These are phyloP conservation scores for Scedosporium aurantiacum DNA, from an alignment of 2,329 filamentous ascomycete species.

Conservation along the genomic window DNA sequence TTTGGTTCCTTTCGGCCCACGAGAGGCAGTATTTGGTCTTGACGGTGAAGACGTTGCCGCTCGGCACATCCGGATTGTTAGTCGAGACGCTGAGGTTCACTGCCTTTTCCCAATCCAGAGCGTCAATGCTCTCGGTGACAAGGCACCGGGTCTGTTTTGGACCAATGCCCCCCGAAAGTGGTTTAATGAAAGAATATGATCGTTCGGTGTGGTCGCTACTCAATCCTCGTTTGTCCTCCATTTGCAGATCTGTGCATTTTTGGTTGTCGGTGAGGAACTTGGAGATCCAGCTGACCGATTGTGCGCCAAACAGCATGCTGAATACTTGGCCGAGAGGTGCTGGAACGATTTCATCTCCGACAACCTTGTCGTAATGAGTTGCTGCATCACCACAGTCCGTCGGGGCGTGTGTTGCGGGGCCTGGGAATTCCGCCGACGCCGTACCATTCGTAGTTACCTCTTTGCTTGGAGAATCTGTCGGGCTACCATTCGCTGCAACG, in stretches of 20 bases:
- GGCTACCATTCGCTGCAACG: slow-evolving; percentile 10
- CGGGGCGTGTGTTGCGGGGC: slow-evolving; percentile 66
- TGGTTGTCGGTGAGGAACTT: slow-evolving; percentile 81
- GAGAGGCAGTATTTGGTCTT: slow-evolving; percentile 93
- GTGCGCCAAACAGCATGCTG: slow-evolving; percentile 72
- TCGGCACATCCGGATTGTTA: slow-evolving; percentile 89
- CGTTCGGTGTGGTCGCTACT: slow-evolving; percentile 64
- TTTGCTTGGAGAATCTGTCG: slow-evolving; percentile 7
- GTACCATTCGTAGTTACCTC: slow-evolving; percentile 30
- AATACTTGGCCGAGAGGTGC: slow-evolving; percentile 91
- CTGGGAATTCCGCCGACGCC: slow-evolving; percentile 60
- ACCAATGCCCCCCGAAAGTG: slow-evolving; percentile 70
- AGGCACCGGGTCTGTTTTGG: slow-evolving; percentile 93
- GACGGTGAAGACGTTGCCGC: slow-evolving; percentile 77
- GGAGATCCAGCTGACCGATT: slow-evolving; percentile 68
- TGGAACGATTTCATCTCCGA: slow-evolving; percentile 76
- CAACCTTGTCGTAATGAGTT: slow-evolving; percentile 70
- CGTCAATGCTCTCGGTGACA: slow-evolving; percentile 73
- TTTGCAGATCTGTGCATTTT: slow-evolving; percentile 77
- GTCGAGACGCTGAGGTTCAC: slow-evolving; percentile 74
- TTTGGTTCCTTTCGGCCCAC: slow-evolving; percentile 81
- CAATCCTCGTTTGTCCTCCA: slow-evolving; percentile 74
- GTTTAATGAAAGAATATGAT: slow-evolving; percentile 83
- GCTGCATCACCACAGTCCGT: slow-evolving; percentile 75
- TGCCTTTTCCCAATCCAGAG: slow-evolving; percentile 75